Conservation (phyloP, 2,329 filamentous ascomycete species). For the Pseudogymnoascus sp. region DNA sequence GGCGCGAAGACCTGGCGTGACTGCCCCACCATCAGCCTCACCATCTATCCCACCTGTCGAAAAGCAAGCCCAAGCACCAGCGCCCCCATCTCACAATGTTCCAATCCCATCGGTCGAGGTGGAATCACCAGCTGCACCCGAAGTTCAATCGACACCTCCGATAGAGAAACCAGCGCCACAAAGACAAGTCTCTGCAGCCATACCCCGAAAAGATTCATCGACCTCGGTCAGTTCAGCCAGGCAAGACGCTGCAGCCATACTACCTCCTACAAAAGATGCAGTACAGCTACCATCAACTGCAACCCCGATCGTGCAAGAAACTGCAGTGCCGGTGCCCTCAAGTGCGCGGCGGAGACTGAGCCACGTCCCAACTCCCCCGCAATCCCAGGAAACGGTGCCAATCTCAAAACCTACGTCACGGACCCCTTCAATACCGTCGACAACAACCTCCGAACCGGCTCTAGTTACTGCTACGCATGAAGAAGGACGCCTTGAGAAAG, state of each 20-base stretch:
- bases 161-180: background rate
- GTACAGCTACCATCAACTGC: background rate
- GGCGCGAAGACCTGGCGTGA: conserved; percentile 37
- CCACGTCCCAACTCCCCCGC: background rate
- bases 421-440: background rate
- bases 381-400: background rate
- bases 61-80: conserved; percentile 28
- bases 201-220: background rate
- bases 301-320: background rate
- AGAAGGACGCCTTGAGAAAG: background rate
- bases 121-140: conserved; percentile 16
- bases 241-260: background rate
- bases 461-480: background rate
- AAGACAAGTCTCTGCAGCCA: background rate
- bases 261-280: background rate
- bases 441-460: background rate
- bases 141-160: conserved; percentile 31
- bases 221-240: background rate
- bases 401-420: background rate
- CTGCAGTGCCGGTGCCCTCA: background rate
- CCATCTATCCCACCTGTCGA: conserved; percentile 33
- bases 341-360: background rate
- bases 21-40: conserved; percentile 33
- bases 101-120: background rate
- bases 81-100: conserved; percentile 14